phyloP scores from a whole-genome alignment of 2,329 filamentous ascomycete genomes.

The Trichoderma harzianum region DNA sequence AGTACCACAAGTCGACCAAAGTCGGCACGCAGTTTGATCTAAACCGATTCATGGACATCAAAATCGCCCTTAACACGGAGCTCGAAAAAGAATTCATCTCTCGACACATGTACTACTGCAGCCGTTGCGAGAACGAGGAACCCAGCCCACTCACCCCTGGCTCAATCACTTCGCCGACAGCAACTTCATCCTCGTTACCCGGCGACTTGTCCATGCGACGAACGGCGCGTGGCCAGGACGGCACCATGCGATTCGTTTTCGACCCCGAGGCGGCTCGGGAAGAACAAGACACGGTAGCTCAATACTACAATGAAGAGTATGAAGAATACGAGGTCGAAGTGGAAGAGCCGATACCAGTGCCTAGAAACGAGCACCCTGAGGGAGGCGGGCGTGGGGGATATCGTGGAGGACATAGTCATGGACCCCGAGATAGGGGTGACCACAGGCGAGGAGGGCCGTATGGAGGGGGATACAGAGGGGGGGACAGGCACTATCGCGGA shows the following conservation, averaged over 20 bases:
- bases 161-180: conserved; percentile 36
- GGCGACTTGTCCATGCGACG: conserved; percentile 33
- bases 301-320: conserved; percentile 69
- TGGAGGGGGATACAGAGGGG: conserved; percentile 32
- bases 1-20: conserved; percentile 71
- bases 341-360: conserved; percentile 55
- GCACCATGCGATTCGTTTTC: conserved; percentile 86
- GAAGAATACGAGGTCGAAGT: conserved; percentile 77
- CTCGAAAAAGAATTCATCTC: conserved; percentile 60
- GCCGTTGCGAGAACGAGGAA: conserved; percentile 45
- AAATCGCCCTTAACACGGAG: conserved; percentile 83
- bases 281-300: conserved; percentile 65
- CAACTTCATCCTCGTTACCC: conserved; percentile 37
- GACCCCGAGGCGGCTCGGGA: conserved; percentile 70
- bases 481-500: conserved; percentile 34
- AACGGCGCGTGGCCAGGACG: conserved; percentile 52
- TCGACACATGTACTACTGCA: conserved; percentile 61
- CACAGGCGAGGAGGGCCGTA: conserved; percentile 34
- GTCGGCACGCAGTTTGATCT: conserved; percentile 70
- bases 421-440: conserved; percentile 33
- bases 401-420: conserved; percentile 24
- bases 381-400: conserved; percentile 26
- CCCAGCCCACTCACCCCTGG: conserved; percentile 25
- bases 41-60: conserved; percentile 77
- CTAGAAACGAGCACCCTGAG: conserved; percentile 21